Conservation (phyloP, 2,329 filamentous ascomycete species). For the Cercospora brassicicola region DNA sequence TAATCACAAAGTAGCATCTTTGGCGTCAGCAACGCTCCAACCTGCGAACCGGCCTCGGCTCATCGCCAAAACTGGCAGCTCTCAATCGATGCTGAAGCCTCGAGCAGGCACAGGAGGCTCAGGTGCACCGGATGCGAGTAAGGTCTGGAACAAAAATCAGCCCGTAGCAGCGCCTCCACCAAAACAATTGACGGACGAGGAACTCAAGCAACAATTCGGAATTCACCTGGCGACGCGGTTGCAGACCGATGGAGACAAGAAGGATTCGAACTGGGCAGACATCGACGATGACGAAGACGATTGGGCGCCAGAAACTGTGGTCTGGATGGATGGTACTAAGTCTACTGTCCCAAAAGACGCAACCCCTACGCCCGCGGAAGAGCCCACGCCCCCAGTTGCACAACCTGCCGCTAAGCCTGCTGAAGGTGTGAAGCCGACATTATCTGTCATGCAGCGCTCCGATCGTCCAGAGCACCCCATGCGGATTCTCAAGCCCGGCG, state of each 20-base stretch:
- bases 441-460: slow-evolving; percentile 39
- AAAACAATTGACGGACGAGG: slow-evolving; percentile 82
- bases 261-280: slow-evolving; percentile 83
- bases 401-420: slow-evolving; percentile 30
- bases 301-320: slow-evolving; percentile 80
- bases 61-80: slow-evolving; percentile 70
- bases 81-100: slow-evolving; percentile 50
- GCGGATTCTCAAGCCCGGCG: slow-evolving; percentile 53
- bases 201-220: slow-evolving; percentile 78
- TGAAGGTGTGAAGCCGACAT: slow-evolving; percentile 32
- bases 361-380: slow-evolving; percentile 21
- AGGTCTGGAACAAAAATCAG: slow-evolving; percentile 87
- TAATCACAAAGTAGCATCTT: slow-evolving; percentile 44
- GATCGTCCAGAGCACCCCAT: slow-evolving; percentile 44
- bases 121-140: slow-evolving; percentile 66
- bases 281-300: slow-evolving; percentile 88
- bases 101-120: slow-evolving; percentile 39
- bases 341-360: slow-evolving; percentile 63
- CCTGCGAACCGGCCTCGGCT: slow-evolving; percentile 62
- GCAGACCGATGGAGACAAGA: slow-evolving; percentile 70
- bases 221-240: slow-evolving; percentile 81
- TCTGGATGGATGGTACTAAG: slow-evolving; percentile 86
- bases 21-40: slow-evolving; percentile 44
- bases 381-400: slow-evolving; percentile 22
- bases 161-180: slow-evolving; percentile 67